Conservation (phyloP, 2,329 filamentous ascomycete species). For the Ceratocystis variospora region DNA sequence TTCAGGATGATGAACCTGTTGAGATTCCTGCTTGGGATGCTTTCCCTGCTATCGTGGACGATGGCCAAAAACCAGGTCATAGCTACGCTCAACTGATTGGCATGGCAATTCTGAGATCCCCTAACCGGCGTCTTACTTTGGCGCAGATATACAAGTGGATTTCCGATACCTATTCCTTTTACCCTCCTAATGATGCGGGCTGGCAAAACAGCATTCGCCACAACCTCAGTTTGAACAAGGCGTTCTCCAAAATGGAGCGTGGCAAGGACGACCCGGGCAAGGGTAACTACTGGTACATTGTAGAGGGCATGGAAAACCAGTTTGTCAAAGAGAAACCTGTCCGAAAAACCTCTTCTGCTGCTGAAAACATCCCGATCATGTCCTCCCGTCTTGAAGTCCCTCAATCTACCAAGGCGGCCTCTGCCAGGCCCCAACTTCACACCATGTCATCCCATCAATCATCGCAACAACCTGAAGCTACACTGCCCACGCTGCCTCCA, state of each 20-base stretch:
- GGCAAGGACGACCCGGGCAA: slow-evolving; percentile 96
- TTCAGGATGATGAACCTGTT: slow-evolving; percentile 23
- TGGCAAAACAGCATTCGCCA: slow-evolving; percentile 99
- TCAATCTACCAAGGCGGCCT: slow-evolving; percentile 24
- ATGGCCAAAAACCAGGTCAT: slow-evolving; percentile 76
- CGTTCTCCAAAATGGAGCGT: slow-evolving; percentile 86
- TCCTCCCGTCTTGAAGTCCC: slow-evolving; percentile 37
- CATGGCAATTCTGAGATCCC: slow-evolving; percentile 87
- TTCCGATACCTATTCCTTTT: slow-evolving; percentile 84
- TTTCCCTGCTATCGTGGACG: slow-evolving; percentile 71
- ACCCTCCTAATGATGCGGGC: slow-evolving; percentile 68
- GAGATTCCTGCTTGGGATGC: slow-evolving; percentile 51
- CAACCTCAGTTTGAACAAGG: slow-evolving; percentile 93
- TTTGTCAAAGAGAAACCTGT: slow-evolving; percentile 78
- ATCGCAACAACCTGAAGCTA: neutral
- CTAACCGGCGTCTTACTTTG: slow-evolving; percentile 69
- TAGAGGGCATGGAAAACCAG: slow-evolving; percentile 73
- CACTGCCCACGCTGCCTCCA: slow-evolving; percentile 30
- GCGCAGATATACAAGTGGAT: slow-evolving; percentile 99
- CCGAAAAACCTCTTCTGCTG: slow-evolving; percentile 42
- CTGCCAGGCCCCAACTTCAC: slow-evolving; percentile 27
- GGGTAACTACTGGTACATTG: slow-evolving; percentile 93
- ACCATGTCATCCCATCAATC: slow-evolving; percentile 10
- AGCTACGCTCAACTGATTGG: slow-evolving; percentile 93
- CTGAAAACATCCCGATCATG: slow-evolving; percentile 46